Conservation (phyloP, 1,139 yeast genomes). For the Candida neerlandica region DNA sequence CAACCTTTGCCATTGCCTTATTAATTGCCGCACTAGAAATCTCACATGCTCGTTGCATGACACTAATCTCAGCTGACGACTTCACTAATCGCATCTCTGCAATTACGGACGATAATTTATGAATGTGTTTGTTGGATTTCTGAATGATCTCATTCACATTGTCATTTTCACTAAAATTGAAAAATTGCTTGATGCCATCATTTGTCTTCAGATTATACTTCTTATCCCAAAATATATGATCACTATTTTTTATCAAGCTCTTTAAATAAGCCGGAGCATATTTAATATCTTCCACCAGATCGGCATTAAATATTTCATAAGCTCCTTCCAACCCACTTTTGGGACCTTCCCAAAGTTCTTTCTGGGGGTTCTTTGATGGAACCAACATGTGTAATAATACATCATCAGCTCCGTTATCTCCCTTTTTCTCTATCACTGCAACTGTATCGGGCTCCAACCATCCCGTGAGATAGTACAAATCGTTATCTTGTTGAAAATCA, state of each 20-base stretch:
- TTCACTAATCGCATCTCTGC: constrained; percentile 68
- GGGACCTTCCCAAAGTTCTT: constrained; percentile 94
- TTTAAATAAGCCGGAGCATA: constrained; percentile 44
- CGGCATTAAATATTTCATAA: constrained; percentile 83
- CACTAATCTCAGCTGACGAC: constrained; percentile 71
- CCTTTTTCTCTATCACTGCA: constrained; percentile 65
- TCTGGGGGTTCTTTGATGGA: constrained; percentile 74
- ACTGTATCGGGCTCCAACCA: constrained; percentile 93
- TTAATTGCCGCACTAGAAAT: constrained; percentile 84
- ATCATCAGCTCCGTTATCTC: constrained; percentile 48
- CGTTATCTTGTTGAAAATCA: constrained; percentile 90
- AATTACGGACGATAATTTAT: constrained; percentile 50
- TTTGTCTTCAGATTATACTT: constrained; percentile 17
- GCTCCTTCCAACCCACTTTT: constrained; percentile 88
- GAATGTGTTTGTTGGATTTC: constrained; percentile 35
- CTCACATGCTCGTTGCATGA: constrained; percentile 81
- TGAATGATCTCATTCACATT: constrained; percentile 21
- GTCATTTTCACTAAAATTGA: constrained; percentile 11
- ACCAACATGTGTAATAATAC: constrained; percentile 76
- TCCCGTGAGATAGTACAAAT: constrained; percentile 83
- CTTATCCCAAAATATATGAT: constrained; percentile 54
- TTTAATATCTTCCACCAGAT: constrained; percentile 59
- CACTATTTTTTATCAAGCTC: constrained; percentile 48
- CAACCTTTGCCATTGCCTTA: constrained; percentile 69
- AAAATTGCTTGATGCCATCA: constrained; percentile 13